Evolutionary conservation across 2,329 filamentous ascomycete species (phyloP), one percentile per base, ranked within the genome.

Genomic region (Scopulariopsis brevicaulis): DNA sequence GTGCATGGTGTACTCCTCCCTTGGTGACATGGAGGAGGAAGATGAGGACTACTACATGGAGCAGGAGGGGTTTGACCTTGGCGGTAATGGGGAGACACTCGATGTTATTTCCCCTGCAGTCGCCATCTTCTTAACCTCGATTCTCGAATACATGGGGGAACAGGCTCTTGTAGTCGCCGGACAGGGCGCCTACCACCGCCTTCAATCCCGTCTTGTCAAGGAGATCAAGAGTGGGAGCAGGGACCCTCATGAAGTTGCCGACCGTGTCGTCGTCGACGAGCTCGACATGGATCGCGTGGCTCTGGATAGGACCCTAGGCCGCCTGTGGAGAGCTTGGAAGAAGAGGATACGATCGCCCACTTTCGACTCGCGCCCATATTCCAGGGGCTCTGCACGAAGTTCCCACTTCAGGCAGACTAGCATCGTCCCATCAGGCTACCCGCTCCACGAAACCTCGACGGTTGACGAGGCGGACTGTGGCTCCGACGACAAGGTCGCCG

Each of bases 1-100:
- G 60, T 96, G 94, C 70, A 99, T 99, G 94, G 93, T 99, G 24
- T 97, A 97, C 70, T 97, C 92, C 10, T 92, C 94, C 10, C 77
- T 99, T 7, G 94, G 94, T 52, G 93, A 99, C 67, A 85, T 99
- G 80, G 95, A 99, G 70, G 94, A 99, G 73, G 92, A 97, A 64
- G 94, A 99, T 63, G 94, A 97, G 70, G 93, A 96, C 67, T 84
- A 85, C 55, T 90, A 90, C 66, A 88, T 95, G 68, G 85, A 91
- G 62, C 84, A 90, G 65, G 90, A 94, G 59, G 55, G 55, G 11
- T 34, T 57, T 11, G 82, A 89, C 48, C 75, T 80, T 48, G 83
- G 85, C 60, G 75, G 80, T 40, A 34, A 57, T 24, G 55, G 52
- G 8, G 40, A 57, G 18, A 71, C 81, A 40, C 82, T 84, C 55